Base-by-base conservation (phyloP, 1,139 yeast species). In the Scheffersomyces stambukii region DNA sequence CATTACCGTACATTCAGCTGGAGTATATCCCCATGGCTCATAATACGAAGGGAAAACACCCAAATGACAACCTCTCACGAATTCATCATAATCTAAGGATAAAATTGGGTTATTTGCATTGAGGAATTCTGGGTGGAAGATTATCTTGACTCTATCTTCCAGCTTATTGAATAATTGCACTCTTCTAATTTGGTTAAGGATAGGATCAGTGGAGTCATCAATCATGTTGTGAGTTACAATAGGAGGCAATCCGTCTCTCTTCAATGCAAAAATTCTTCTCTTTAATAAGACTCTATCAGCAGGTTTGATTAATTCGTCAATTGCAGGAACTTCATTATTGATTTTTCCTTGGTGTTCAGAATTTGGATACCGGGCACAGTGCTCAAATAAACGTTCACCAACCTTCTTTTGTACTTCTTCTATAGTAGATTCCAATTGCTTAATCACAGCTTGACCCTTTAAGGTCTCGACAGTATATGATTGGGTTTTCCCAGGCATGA, bases 1-100 rank as follows among this genome's bases (percentile, higher is more conserved):
- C 98, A 91, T 91, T 20, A 91, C 98, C 1, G 98, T 91, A 67
- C 98, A 91, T 57, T 91, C 98, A 8, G 97, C 97, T 8, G 98
- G 98, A 5, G 98, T 91, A 60, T 91, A 91, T 20, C 98, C 98
- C 98, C 98, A 91, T 5, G 98, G 98, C 60, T 91, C 98, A 52
- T 91, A 91, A 61, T 91, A 91, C 0, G 96, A 86, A 29, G 98
- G 98, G 80, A 91, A 91, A 29, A 91, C 95, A 55, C 98, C 98
- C 63, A 91, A 68, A 59, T 91, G 97, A 57, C 97, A 89, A 38
- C 98, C 98, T 48, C 98, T 77, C 21, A 91, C 98, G 59, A 91
- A 91, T 55, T 91, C 98, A 51, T 91, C 98, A 54, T 91, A 91
- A 57, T 91, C 98, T 38, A 91, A 67, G 10, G 96, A 83, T 50